A percentile compares a stretch with the other conserved stretches of the same genome.
These are phyloP conservation scores for Plasmodium vinckei DNA, from an alignment of 169 alveolate species.

Conservation along the genomic window DNA sequence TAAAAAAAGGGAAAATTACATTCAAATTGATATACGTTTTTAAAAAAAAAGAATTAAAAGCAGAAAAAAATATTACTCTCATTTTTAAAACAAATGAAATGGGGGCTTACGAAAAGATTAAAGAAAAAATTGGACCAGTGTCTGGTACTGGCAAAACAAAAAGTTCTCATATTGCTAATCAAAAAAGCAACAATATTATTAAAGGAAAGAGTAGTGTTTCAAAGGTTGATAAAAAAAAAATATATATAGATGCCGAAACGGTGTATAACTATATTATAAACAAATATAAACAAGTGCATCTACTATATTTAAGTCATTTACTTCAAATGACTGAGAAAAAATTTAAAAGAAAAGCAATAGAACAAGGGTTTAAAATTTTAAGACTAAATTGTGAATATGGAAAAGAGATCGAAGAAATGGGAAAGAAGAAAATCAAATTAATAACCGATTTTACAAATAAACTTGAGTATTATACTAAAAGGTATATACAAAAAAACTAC, in stretches of 20 bases:
- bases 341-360: conserved; percentile 6
- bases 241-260: conserved; percentile 45
- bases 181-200: neutral
- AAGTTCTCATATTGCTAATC: neutral
- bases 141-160: neutral
- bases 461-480: conserved; percentile 11
- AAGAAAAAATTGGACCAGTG: conserved; percentile 22
- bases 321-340: conserved; percentile 21
- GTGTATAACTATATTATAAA: conserved; percentile 44
- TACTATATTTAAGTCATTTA: conserved; percentile 31
- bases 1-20: conserved; percentile 18
- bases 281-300: conserved; percentile 23
- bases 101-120: conserved; percentile 34
- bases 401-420: conserved; percentile 11
- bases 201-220: neutral
- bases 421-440: neutral
- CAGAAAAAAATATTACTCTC: conserved; percentile 42
- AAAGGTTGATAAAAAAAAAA: neutral
- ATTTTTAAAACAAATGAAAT: conserved; percentile 24
- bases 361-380: neutral
- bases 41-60: conserved; percentile 26
- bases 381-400: conserved; percentile 1
- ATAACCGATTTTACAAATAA: conserved; percentile 19
- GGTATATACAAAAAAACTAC: conserved; percentile 20
- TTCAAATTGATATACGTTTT: conserved; percentile 53